Conservation (phyloP, 805 yeast genomes). For the Sugiyamaella valdiviana region DNA sequence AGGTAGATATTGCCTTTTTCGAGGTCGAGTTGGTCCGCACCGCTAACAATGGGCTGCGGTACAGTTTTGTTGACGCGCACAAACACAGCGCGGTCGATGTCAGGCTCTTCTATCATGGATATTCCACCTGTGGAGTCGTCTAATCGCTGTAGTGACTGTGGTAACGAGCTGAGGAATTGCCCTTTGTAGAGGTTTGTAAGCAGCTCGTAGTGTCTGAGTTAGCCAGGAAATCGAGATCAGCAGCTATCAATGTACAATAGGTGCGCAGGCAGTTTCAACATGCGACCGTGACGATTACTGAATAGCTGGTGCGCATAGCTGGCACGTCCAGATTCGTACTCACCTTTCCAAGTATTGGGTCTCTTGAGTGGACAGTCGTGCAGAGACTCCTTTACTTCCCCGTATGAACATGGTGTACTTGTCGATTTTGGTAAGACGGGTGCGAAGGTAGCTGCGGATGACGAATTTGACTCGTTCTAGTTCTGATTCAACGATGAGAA, state of each 20-base stretch:
- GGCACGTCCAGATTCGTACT: constrained; percentile 9
- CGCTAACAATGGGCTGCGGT: constrained; percentile 39
- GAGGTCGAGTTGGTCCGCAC: constrained; percentile 46
- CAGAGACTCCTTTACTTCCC: constrained; percentile 34
- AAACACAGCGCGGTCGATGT: constrained; percentile 70
- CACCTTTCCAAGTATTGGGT: constrained; percentile 51
- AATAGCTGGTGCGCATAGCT: no score
- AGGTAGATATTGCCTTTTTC: constrained; percentile 66
- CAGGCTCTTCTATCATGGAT: constrained; percentile 74
- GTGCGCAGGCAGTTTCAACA: constrained; percentile 5
- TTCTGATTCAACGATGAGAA: constrained; percentile 86
- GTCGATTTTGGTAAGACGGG: constrained; percentile 69
- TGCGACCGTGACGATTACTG: no score
- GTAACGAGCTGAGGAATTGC: constrained; percentile 61
- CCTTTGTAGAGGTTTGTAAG: constrained; percentile 58
- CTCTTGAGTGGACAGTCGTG: constrained; percentile 54
- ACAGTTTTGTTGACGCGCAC: constrained; percentile 44
- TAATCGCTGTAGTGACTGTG: constrained; percentile 60
- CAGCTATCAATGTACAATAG: constrained; percentile 11
- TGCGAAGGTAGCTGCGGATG: constrained; percentile 72
- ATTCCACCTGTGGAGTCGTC: constrained; percentile 60
- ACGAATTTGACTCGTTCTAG: constrained; percentile 79
- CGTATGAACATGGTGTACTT: constrained; percentile 56
- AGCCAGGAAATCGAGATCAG: not conserved
- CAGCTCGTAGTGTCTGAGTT: constrained; percentile 50